Evolutionary conservation across 768 basidiomycete genomes (phyloP).

Genomic region (Serendipita indica): DNA sequence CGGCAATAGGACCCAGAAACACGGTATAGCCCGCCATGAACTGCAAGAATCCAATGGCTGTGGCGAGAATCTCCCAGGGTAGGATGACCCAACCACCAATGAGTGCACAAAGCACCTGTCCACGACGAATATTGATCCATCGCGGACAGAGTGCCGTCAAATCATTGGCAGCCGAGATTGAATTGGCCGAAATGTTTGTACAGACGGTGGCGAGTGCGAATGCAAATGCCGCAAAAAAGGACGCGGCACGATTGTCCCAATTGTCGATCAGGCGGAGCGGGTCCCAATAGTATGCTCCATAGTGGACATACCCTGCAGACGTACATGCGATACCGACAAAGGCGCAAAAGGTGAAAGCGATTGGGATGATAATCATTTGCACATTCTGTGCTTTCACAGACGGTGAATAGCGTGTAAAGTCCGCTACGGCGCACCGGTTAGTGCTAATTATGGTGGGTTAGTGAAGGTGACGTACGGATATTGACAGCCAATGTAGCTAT

Average conservation of each 20-base stretch:
- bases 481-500: conserved; percentile 26
- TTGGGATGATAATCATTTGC: conserved; percentile 60
- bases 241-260: conserved; percentile 75
- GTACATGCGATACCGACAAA: conserved; percentile 76
- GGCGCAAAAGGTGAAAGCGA: conserved; percentile 58
- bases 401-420: conserved; percentile 73
- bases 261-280: conserved; percentile 57
- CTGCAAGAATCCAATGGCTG: conserved; percentile 37
- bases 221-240: conserved; percentile 68
- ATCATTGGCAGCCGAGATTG: conserved; percentile 64
- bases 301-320: conserved; percentile 52
- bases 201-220: conserved; percentile 56
- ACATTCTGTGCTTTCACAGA: conserved; percentile 43
- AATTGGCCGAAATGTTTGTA: conserved; percentile 62
- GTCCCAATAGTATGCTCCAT: conserved; percentile 47
- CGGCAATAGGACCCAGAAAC: conserved; percentile 69
- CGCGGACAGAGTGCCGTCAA: conserved; percentile 59
- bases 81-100: conserved; percentile 56
- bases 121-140: conserved; percentile 11
- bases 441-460: neutral
- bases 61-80: conserved; percentile 12
- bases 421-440: conserved; percentile 25
- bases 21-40: conserved; percentile 80
- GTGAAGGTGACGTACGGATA: conserved; percentile 27
- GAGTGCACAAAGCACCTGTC: conserved; percentile 37